Evolutionary conservation across 352 stramenopile genomes (phyloP).

Genomic region (Phytophthora hibernalis): DNA sequence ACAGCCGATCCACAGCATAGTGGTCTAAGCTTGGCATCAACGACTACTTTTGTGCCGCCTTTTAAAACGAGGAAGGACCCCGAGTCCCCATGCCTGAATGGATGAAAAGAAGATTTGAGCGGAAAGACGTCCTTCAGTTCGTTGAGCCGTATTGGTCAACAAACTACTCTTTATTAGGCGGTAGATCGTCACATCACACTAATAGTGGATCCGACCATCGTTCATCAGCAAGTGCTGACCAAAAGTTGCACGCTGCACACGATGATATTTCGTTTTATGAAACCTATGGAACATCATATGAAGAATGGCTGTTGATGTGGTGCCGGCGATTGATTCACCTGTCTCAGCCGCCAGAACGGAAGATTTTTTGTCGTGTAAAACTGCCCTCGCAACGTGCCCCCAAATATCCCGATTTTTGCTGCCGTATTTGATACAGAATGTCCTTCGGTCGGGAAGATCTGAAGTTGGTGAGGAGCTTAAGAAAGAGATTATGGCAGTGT

Average conservation of each 20-base stretch:
- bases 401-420: constrained; percentile 84
- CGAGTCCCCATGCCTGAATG: constrained; percentile 72
- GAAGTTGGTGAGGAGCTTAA: constrained; percentile 79
- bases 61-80: constrained; percentile 24
- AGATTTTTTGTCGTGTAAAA: constrained; percentile 83
- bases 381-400: constrained; percentile 65
- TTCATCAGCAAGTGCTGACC: constrained; percentile 31
- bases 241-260: constrained; percentile 20
- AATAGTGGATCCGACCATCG: constrained; percentile 19
- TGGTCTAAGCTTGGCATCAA: constrained; percentile 54
- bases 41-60: constrained; percentile 20
- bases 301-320: constrained; percentile 86
- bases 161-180: constrained; percentile 65
- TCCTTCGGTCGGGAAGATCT: constrained; percentile 68
- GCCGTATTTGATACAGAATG: constrained; percentile 89
- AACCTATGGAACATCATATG: constrained; percentile 74
- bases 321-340: constrained; percentile 78
- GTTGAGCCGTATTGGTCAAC: constrained; percentile 92
- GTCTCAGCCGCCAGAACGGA: constrained; percentile 83
- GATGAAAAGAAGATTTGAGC: constrained; percentile 87
- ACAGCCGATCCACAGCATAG: constrained; percentile 79
- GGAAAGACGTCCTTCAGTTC: constrained; percentile 87
- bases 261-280: constrained; percentile 81
- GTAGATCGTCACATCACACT: constrained; percentile 27
- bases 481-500: constrained; percentile 80